Conservation (phyloP, 129 eudicot species). For the Silybum marianum region DNA sequence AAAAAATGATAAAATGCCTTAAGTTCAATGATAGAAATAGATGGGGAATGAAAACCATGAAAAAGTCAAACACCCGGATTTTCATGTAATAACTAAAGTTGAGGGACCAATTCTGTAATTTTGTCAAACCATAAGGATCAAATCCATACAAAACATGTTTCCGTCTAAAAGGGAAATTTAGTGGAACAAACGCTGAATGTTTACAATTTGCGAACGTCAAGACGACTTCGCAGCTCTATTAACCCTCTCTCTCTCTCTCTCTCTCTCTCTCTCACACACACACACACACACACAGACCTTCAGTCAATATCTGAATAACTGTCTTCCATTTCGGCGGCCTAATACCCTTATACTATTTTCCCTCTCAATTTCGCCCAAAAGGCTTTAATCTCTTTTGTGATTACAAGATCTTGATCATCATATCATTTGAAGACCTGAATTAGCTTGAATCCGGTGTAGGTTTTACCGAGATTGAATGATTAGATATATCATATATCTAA, state of each 20-base stretch:
- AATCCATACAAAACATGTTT: constrained; percentile 7
- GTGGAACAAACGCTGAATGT: constrained; percentile 32
- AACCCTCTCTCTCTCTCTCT: background rate
- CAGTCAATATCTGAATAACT: constrained; percentile 30
- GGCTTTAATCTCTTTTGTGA: background rate
- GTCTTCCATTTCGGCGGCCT: constrained; percentile 72
- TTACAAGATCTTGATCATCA: constrained; percentile 24
- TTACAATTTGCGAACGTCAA: constrained; percentile 19
- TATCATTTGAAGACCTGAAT: background rate
- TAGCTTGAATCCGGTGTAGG: background rate
- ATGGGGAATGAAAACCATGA: background rate
- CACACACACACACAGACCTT: constrained; percentile 2
- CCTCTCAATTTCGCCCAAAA: constrained; percentile 3
- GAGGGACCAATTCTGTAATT: background rate
- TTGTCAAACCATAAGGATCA: background rate
- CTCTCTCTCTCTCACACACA: background rate
- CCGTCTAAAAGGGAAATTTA: constrained; percentile 6
- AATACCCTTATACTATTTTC: background rate
- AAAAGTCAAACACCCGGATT: background rate
- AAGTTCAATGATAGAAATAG: background rate
- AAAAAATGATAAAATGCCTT: background rate
- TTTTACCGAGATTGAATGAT: constrained; percentile 16
- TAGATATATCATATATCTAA: background rate
- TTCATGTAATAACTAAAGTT: background rate
- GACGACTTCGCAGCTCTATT: background rate